Evolutionary conservation across 176 grass and related monocot genomes (phyloP).

Genomic region (Avena insularis): DNA sequence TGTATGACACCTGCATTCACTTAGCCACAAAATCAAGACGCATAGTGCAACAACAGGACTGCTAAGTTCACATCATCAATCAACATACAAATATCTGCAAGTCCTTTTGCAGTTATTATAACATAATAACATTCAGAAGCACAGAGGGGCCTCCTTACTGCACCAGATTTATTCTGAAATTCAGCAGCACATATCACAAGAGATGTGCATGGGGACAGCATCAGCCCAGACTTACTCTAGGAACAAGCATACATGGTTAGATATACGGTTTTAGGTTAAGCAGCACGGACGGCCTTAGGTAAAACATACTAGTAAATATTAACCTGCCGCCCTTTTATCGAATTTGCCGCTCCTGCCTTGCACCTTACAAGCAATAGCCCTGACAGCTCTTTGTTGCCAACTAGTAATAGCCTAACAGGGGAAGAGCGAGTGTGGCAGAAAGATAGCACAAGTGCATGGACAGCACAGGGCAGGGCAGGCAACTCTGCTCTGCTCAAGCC

Average conservation of each 20-base stretch:
- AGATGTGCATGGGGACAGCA: background rate
- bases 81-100: too few species aligned
- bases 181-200: background rate
- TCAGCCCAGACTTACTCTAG: background rate
- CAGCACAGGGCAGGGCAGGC: background rate
- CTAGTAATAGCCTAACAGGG: background rate
- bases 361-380: background rate
- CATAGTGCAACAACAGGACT: background rate
- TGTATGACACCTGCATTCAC: background rate
- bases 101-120: too few species aligned
- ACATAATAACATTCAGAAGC: too few species aligned
- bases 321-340: background rate
- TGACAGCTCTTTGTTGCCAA: constrained; percentile 3
- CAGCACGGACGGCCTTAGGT: background rate
- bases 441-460: constrained; percentile 9
- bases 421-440: background rate
- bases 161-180: background rate
- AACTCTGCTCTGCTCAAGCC: constrained; percentile 31
- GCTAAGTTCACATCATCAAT: too few species aligned
- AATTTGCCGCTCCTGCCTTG: background rate
- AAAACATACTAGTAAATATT: background rate
- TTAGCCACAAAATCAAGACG: background rate
- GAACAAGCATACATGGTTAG: constrained; percentile 1
- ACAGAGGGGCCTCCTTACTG: background rate
- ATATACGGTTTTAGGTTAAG: background rate